Conservation (phyloP, 495 filamentous ascomycete genomes). For the Penicillium dipodomyicola region DNA sequence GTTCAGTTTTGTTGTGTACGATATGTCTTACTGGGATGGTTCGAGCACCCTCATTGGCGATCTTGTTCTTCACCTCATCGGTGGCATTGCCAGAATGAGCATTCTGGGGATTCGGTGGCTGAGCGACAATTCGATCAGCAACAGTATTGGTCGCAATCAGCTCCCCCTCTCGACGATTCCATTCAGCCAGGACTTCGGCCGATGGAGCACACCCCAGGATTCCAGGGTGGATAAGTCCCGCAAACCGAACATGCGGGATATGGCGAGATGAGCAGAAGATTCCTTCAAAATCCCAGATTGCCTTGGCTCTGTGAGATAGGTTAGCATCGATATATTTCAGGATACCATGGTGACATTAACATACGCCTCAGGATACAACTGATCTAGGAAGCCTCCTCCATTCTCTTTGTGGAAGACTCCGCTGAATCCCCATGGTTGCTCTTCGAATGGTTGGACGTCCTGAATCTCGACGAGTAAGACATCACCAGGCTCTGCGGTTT, state of each 20-base stretch:
- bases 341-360: constrained; percentile 13
- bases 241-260: constrained; percentile 83
- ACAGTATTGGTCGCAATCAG: constrained; percentile 65
- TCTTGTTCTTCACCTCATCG: constrained; percentile 61
- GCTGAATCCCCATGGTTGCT: constrained; percentile 89
- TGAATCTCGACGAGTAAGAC: constrained; percentile 89
- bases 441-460: constrained; percentile 87
- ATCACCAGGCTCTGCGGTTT: constrained; percentile 82
- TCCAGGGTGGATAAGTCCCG: constrained; percentile 91
- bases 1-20: neutral
- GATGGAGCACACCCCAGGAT: constrained; percentile 91
- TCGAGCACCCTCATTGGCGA: constrained; percentile 84
- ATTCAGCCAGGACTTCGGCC: constrained; percentile 61
- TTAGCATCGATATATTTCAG: neutral
- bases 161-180: constrained; percentile 80
- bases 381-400: constrained; percentile 89
- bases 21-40: constrained; percentile 70
- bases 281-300: constrained; percentile 97
- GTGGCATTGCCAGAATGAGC: constrained; percentile 68
- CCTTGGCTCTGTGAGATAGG: constrained; percentile 62
- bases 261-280: constrained; percentile 90
- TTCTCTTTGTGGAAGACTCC: constrained; percentile 81
- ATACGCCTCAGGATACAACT: constrained; percentile 79
- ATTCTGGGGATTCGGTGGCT: constrained; percentile 69
- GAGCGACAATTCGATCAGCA: constrained; percentile 73